phyloP scores from a whole-genome alignment of 208 protist genomes.

The Leishmania tropica region DNA sequence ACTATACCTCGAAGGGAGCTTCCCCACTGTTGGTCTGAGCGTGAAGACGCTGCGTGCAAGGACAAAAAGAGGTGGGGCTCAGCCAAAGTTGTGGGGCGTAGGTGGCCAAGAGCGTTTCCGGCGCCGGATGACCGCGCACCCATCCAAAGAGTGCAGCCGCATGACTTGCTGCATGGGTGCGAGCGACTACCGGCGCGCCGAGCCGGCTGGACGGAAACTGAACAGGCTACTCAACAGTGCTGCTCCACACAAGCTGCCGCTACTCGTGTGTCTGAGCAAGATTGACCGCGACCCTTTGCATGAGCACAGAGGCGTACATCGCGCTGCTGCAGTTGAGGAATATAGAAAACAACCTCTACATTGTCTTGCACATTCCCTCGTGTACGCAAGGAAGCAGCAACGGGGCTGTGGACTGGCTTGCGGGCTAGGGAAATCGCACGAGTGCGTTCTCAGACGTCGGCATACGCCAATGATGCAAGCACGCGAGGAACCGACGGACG shows the following conservation, averaged over 20 bases:
- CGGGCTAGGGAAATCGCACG: slow-evolving; percentile 49
- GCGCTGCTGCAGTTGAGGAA: slow-evolving; percentile 62
- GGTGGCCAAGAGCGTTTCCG: slow-evolving; percentile 78
- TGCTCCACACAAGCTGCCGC: slow-evolving; percentile 51
- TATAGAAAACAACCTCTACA: slow-evolving; percentile 61
- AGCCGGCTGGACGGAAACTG: slow-evolving; percentile 61
- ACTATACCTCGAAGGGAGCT: slow-evolving; percentile 67
- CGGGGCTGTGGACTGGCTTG: slow-evolving; percentile 84
- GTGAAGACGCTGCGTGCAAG: slow-evolving; percentile 79
- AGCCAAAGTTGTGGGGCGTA: slow-evolving; percentile 85
- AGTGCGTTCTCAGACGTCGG: neutral
- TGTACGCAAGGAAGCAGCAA: slow-evolving; percentile 67
- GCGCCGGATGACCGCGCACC: slow-evolving; percentile 64
- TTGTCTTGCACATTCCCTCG: slow-evolving; percentile 69
- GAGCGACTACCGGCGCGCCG: slow-evolving; percentile 58
- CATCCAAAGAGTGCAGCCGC: slow-evolving; percentile 74
- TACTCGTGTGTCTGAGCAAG: slow-evolving; percentile 87
- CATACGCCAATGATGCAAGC: too few species aligned
- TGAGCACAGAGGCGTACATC: slow-evolving; percentile 78
- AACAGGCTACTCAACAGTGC: slow-evolving; percentile 66
- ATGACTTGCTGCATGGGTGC: slow-evolving; percentile 81
- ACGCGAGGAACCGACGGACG: neutral
- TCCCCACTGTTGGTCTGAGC: slow-evolving; percentile 84
- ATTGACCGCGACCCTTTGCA: slow-evolving; percentile 84
- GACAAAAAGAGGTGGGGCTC: slow-evolving; percentile 31